Base-by-base conservation (phyloP, 2,329 filamentous ascomycete species). In the Fusarium nurragi region DNA sequence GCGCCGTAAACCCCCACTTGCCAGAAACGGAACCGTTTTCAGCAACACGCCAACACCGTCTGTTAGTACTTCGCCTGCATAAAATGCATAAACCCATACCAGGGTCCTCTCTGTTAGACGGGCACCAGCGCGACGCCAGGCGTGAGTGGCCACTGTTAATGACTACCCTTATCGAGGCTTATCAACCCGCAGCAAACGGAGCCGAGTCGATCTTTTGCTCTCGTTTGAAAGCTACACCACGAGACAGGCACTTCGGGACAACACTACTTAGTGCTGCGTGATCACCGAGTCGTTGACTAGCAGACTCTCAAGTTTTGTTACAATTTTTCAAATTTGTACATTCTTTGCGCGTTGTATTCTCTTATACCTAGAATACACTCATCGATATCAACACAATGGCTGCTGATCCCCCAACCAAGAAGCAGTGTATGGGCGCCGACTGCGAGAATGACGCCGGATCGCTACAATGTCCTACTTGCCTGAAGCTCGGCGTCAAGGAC, bases 381-480 rank as follows among this genome's bases (percentile, higher is more conserved):
- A 16, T 44, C 39, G 25, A 47, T n/a, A 49, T 39, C 39, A 52
- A 52, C 71, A 77, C 72, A 74, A 83, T 86, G 79, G 72, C 81
- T 43, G 75, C 80, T 46, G 84, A 85, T 76, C 77, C 82, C 13
- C 77, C 82, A 21, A 73, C 80, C 39, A 87, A 87, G 79, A 87
- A 86, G 75, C 90, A 89, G 78, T 99, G 95, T 76, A 83, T 90
- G 52, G 92, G 95, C 45, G 83, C 84, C 57, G 92, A 96, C 77
- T 99, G 95, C 83, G 83, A 86, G 37, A 97, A 97, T 65, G 90
- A 94, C 65, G 94, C 94, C 55, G 90, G 92, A 60, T 84, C 89
- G 51, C 82, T 99, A 43, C 94, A 98, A 78, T 99, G 95, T 78
- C 95, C 95, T 52, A 98, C 92, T 46, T 99, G 95, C 77, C 84